Base-by-base conservation (phyloP, 768 basidiomycete species). In the Pisolithus sp. region DNA sequence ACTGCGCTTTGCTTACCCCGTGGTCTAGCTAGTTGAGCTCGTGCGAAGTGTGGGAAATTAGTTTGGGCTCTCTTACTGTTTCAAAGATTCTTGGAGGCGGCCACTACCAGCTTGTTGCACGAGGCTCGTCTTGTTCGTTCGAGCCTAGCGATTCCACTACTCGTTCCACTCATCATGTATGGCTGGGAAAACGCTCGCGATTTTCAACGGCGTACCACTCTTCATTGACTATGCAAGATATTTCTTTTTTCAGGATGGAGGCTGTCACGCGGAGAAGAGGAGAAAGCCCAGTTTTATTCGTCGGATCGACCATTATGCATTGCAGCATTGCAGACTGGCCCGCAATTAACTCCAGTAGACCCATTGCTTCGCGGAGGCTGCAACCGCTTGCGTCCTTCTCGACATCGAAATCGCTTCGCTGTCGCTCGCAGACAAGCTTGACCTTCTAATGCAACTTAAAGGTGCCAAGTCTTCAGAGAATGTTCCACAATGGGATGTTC, bases 281-380 rank as follows among this genome's bases (percentile, higher is more conserved):
- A 61, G 73, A 53, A 40, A 53, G 46, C 54, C 59, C 55, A 8
- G 31, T 68, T 44, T n/a, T 68, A 34, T 53, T 47, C 73, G 53
- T 83, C 15, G 74, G 74, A 26, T 46, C 54, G 12, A 52, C 50
- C 45, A 57, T 59, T 12, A 43, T 59, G 21, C 62, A 68, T 5
- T 49, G 76, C 15, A 64, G 85, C 21, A 64, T 74, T 20, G 76
- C 76, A 3, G 80, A 82, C 62, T 89, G 84, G 85, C 81, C 83
- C 8, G 63, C 75, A 39, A n/a, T 80, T 83, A 57, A 62, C 83
- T 41, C 54, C 67, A 12, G n/a, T 49, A 18, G 38, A 47, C 50
- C 45, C 40, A 41, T 41, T 34, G 47, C 41, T 44, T 44, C 50
- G 7, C 20, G 80, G 78, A 21, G 83, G 85, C n/a, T 59, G 76